phyloP scores from a whole-genome alignment of 129 eudicot species.

The Escallonia herrerae region DNA sequence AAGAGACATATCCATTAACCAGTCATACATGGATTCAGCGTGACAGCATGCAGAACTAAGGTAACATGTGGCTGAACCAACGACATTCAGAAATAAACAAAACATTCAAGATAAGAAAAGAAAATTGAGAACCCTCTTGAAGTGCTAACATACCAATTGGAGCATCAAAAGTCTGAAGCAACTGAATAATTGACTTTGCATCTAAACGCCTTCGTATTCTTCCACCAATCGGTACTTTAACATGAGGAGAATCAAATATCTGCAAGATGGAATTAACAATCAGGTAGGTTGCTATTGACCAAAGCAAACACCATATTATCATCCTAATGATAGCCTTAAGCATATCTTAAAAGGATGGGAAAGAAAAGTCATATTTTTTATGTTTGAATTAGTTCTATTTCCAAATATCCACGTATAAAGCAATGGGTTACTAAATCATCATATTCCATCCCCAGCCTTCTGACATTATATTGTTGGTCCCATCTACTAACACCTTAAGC shows the following conservation, averaged over 20 bases:
- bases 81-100: not conserved
- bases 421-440: no score
- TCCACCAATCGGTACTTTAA: constrained; percentile 61
- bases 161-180: constrained; percentile 66
- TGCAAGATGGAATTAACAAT: constrained; percentile 15
- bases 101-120: not conserved
- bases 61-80: not conserved
- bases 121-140: not conserved
- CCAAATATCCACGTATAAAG: no score
- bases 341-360: no score
- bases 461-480: no score
- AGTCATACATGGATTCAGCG: not conserved
- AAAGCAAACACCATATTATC: no score
- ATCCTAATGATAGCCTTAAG: no score
- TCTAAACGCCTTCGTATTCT: constrained; percentile 70
- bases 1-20: no score
- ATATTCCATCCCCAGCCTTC: no score
- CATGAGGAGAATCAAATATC: constrained; percentile 89
- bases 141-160: constrained; percentile 48
- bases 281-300: no score
- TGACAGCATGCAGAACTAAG: not conserved
- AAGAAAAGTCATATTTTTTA: no score
- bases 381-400: no score
- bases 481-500: no score
- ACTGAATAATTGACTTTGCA: constrained; percentile 64